Evolutionary conservation across 2,329 filamentous ascomycete genomes (phyloP).

Genomic region (Teratosphaeria pseudoeucalypti): DNA sequence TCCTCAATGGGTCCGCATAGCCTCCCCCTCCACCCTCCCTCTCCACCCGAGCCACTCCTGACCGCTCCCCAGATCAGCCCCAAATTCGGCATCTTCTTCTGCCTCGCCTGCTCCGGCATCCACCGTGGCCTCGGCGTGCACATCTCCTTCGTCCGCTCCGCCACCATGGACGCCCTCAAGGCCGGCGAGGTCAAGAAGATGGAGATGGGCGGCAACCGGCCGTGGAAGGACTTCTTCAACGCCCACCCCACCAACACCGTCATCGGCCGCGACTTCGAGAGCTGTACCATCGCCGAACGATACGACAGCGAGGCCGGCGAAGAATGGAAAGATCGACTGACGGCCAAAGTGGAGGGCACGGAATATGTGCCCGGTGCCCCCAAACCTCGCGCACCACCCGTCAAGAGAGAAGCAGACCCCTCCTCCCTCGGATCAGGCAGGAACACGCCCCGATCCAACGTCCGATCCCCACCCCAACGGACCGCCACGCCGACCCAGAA

Average conservation of each 20-base stretch:
- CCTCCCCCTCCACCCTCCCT: conserved; percentile 21
- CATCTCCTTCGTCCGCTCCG: conserved; percentile 94
- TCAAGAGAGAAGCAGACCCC: conserved; percentile 7
- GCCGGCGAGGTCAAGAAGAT: conserved; percentile 84
- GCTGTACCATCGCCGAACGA: conserved; percentile 78
- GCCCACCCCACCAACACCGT: conserved; percentile 35
- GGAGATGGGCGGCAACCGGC: conserved; percentile 80
- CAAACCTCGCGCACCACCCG: conserved; percentile 4
- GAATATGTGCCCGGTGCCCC: conserved; percentile 59
- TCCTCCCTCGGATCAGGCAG: conserved; percentile 10
- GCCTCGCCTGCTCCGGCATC: conserved; percentile 86
- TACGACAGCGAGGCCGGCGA: conserved; percentile 86
- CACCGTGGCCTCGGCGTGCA: conserved; percentile 93
- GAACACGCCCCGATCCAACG: conserved; percentile 12
- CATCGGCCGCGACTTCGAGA: conserved; percentile 56
- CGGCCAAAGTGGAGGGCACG: conserved; percentile 74
- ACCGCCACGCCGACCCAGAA: conserved; percentile 35
- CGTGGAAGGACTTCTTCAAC: conserved; percentile 82
- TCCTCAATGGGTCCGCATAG: conserved; percentile 72
- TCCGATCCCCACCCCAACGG: conserved; percentile 13
- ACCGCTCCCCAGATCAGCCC: conserved; percentile 52
- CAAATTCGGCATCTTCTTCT: conserved; percentile 98
- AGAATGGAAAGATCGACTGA: conserved; percentile 86
- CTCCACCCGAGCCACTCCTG: background rate
- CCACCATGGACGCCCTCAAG: conserved; percentile 99